phyloP scores from a whole-genome alignment of 192 early-diverging fungal species.

The Coemansia pectinata region DNA sequence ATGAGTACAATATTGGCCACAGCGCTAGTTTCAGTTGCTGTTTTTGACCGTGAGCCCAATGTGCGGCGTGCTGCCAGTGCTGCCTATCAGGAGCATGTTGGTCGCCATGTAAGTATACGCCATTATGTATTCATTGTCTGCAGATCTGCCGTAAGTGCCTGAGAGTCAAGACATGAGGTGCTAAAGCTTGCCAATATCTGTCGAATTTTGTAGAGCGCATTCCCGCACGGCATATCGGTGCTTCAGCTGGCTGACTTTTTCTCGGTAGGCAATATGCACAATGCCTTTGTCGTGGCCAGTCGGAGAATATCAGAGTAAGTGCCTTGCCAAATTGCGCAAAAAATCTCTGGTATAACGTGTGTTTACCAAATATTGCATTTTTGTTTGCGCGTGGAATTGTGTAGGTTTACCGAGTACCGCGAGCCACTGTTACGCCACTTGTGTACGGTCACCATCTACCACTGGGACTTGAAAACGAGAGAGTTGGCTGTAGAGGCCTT shows the following conservation, averaged over 20 bases:
- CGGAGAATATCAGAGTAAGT: conserved; percentile 65
- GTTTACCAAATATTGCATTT: not conserved
- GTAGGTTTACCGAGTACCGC: conserved; percentile 71
- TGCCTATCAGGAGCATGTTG: conserved; percentile 98
- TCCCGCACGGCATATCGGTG: conserved; percentile 93
- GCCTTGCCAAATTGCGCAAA: conserved; percentile 20
- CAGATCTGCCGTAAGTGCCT: not conserved
- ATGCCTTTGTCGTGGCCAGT: conserved; percentile 72
- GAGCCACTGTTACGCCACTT: conserved; percentile 73
- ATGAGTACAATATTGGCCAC: conserved; percentile 69
- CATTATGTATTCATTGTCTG: conserved; percentile 27
- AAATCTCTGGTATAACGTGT: not conserved
- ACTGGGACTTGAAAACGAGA: conserved; percentile 89
- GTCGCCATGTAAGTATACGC: conserved; percentile 73
- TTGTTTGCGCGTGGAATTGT: conserved; percentile 30
- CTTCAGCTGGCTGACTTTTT: conserved; percentile 93
- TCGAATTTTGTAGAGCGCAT: conserved; percentile 61
- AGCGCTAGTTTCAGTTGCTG: conserved; percentile 74
- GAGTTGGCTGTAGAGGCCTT: conserved; percentile 76
- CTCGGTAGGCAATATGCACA: conserved; percentile 79
- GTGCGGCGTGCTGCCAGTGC: conserved; percentile 91
- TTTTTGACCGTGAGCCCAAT: conserved; percentile 93
- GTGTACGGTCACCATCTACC: conserved; percentile 62
- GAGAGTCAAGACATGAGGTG: not conserved
- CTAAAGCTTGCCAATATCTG: not conserved